Conservation (phyloP, 163 green algal genomes). For the Scenedesmus sp. region DNA sequence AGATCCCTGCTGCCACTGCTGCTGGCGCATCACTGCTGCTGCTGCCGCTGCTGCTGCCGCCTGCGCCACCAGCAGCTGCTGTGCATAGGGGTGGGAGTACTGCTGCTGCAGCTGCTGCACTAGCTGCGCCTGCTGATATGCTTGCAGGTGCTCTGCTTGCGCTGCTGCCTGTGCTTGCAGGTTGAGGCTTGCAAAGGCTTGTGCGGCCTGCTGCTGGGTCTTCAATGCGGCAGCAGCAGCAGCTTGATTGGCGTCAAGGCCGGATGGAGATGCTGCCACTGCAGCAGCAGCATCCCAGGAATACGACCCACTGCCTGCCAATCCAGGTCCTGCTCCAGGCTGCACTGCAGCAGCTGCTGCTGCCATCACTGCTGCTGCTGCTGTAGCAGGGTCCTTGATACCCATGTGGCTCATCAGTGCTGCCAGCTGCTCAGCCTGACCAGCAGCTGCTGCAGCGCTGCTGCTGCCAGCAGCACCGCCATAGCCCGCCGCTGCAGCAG, state of each 20-base stretch:
- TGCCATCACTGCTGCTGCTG: conserved; percentile 10
- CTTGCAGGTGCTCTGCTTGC: conserved; percentile 42
- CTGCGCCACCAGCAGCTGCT: conserved; percentile 44
- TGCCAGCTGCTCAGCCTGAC: conserved; percentile 28
- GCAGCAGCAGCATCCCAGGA: neutral
- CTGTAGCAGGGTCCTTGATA: conserved; percentile 5
- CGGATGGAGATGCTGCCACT: conserved; percentile 13
- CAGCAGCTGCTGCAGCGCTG: neutral
- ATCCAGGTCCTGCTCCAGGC: neutral
- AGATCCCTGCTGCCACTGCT: neutral
- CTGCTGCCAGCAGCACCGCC: conserved; percentile 6
- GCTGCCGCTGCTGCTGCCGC: conserved; percentile 15
- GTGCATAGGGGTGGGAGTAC: conserved; percentile 11
- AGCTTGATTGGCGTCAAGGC: neutral
- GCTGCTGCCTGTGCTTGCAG: conserved; percentile 29
- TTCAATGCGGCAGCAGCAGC: conserved; percentile 15
- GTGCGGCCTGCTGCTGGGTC: conserved; percentile 28
- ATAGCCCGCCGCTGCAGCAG: neutral
- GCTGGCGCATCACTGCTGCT: conserved; percentile 25
- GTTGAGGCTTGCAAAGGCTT: neutral
- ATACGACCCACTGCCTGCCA: neutral
- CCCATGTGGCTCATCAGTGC: conserved; percentile 3
- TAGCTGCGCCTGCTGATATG: conserved; percentile 31
- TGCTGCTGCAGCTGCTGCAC: conserved; percentile 48
- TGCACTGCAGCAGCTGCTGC: neutral